These are phyloP conservation scores for Mycena kentingensis DNA, from an alignment of 768 basidiomycete genomes.

Conservation along the genomic window DNA sequence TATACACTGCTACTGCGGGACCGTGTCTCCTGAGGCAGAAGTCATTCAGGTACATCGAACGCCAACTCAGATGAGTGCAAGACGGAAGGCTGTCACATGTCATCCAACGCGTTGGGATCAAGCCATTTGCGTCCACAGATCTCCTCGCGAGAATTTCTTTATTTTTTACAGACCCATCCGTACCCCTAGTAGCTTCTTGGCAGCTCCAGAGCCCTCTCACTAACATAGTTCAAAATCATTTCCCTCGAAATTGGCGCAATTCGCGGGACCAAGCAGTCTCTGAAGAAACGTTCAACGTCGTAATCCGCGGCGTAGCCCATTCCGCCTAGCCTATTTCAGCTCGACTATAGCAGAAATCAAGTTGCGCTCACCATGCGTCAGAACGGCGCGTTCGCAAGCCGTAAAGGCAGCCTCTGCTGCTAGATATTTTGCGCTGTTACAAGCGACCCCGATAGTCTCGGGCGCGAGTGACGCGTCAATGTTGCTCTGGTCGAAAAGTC, in stretches of 20 bases:
- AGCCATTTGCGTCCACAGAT: neutral
- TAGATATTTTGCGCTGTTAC: constrained; percentile 22
- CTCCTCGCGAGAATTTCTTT: neutral
- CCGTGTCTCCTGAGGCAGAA: neutral
- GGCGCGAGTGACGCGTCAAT: neutral
- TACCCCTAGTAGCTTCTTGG: constrained; percentile 11
- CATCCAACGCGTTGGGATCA: neutral
- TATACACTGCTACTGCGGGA: neutral
- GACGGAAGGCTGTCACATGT: neutral
- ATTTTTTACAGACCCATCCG: neutral
- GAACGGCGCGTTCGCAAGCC: constrained; percentile 17
- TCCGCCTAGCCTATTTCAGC: too few species aligned
- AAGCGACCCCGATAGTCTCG: constrained; percentile 14
- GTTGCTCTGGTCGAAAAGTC: constrained; percentile 17
- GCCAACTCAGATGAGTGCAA: neutral
- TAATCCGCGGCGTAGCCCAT: constrained; percentile 23
- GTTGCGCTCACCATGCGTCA: constrained; percentile 21
- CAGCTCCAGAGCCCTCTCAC: constrained; percentile 14
- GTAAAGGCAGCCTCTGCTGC: constrained; percentile 24
- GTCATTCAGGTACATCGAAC: neutral
- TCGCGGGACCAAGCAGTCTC: constrained; percentile 21
- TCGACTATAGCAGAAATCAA: too few species aligned
- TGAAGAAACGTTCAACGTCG: constrained; percentile 22
- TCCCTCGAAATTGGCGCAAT: constrained; percentile 25
- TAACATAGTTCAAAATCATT: constrained; percentile 22